phyloP scores from a whole-genome alignment of 129 eudicot genomes.

The Artemisia tridentata region DNA sequence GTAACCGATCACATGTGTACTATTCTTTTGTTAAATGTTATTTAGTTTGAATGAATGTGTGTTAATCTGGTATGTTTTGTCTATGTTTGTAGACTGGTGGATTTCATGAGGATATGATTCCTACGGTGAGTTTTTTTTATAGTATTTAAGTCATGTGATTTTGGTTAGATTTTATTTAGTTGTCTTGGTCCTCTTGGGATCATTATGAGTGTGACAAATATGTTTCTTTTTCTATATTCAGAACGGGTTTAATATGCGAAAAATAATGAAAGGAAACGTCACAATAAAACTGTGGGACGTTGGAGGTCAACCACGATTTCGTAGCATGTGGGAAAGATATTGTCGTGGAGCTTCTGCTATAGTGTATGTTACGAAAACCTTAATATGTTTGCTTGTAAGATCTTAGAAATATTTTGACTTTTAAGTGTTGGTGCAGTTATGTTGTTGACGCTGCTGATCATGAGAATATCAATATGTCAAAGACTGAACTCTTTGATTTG shows the following conservation, averaged over 20 bases:
- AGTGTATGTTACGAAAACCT: conserved; percentile 51
- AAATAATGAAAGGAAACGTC: conserved; percentile 95
- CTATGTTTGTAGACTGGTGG: conserved; percentile 68
- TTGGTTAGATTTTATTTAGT: too few species aligned
- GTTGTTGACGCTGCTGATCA: conserved; percentile 99
- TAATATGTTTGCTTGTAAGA: too few species aligned
- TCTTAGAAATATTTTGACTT: too few species aligned
- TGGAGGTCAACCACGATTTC: conserved; percentile 98
- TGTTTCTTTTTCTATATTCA: conserved; percentile 21
- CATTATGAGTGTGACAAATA: not conserved
- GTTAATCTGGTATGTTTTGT: not conserved
- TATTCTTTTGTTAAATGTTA: not conserved
- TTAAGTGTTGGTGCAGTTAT: conserved; percentile 47
- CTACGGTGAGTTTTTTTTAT: conserved; percentile 59
- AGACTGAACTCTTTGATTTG: conserved; percentile 88
- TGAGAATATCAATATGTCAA: conserved; percentile 80
- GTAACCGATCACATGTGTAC: not conserved
- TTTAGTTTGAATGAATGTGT: not conserved
- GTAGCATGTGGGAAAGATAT: conserved; percentile 99
- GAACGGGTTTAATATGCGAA: conserved; percentile 98
- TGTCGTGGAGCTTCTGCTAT: conserved; percentile 99
- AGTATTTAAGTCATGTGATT: not conserved
- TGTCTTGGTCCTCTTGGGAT: too few species aligned
- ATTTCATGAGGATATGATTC: conserved; percentile 97
- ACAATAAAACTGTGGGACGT: conserved; percentile 99